phyloP scores from a whole-genome alignment of 805 yeast species.

The Diddensiella caesifluorescens region DNA sequence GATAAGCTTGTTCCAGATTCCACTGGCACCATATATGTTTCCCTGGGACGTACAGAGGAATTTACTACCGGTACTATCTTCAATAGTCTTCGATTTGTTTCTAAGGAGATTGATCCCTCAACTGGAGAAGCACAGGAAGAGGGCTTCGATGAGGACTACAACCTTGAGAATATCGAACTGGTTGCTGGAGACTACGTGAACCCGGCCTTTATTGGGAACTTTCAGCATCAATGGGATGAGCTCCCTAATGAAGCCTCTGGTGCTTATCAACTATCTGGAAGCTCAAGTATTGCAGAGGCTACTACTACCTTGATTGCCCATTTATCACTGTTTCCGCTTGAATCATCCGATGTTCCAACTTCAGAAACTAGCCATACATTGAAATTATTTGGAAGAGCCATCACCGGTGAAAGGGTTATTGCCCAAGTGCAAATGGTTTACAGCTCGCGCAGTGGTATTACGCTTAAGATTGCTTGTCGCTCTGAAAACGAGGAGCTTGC shows the following conservation, averaged over 20 bases:
- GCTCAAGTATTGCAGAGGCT: slow-evolving; percentile 46
- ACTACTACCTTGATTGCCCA: slow-evolving; percentile 48
- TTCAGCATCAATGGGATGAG: slow-evolving; percentile 68
- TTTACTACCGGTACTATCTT: slow-evolving; percentile 45
- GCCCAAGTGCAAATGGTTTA: slow-evolving; percentile 40
- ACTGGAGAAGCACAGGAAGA: slow-evolving; percentile 67
- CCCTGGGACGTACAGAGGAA: slow-evolving; percentile 41
- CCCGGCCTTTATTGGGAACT: slow-evolving; percentile 75
- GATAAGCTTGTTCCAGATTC: slow-evolving; percentile 66
- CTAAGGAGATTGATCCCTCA: slow-evolving; percentile 72
- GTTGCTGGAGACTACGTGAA: slow-evolving; percentile 75
- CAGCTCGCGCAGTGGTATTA: slow-evolving; percentile 41
- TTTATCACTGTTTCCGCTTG: slow-evolving; percentile 67
- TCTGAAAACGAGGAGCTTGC: slow-evolving; percentile 42
- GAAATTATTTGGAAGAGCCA: slow-evolving; percentile 77
- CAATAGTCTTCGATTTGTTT: slow-evolving; percentile 64
- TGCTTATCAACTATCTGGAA: slow-evolving; percentile 58
- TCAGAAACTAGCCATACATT: slow-evolving; percentile 56
- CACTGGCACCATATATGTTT: slow-evolving; percentile 68
- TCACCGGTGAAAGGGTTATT: slow-evolving; percentile 43
- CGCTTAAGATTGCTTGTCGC: slow-evolving; percentile 41
- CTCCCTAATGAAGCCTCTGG: slow-evolving; percentile 53
- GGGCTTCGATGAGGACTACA: slow-evolving; percentile 92
- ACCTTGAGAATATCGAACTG: slow-evolving; percentile 71
- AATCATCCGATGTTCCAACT: slow-evolving; percentile 62